Percentiles rank a stretch among this genome's conserved stretches.
Evolutionary conservation across 2,329 filamentous ascomycete species (phyloP).

Genomic region (Colletotrichum navitas): DNA sequence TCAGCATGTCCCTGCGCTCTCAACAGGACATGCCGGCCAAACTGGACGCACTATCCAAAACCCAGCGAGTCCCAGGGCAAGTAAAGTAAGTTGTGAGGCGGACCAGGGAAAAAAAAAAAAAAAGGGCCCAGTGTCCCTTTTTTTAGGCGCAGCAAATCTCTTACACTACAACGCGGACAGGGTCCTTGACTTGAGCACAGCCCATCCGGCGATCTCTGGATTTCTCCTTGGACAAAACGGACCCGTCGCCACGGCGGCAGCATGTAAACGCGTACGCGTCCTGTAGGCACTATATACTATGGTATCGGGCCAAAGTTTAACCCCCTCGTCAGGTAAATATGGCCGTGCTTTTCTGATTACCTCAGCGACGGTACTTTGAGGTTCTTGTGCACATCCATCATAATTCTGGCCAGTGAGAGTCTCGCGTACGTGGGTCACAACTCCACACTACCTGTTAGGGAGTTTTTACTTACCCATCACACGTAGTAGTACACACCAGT

Average conservation of each 20-base stretch:
- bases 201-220: background rate
- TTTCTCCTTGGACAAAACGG: background rate
- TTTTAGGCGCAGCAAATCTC: conserved; percentile 10
- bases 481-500: background rate
- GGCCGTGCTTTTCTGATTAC: no score
- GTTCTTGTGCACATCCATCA: no score
- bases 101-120: no score
- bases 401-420: no score
- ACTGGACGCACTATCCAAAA: background rate
- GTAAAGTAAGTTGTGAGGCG: background rate
- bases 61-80: background rate
- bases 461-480: no score
- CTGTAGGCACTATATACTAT: background rate
- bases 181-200: background rate
- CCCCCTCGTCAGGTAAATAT: no score
- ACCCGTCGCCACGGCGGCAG: background rate
- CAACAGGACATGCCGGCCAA: conserved; percentile 6
- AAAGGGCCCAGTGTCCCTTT: background rate
- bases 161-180: conserved; percentile 2
- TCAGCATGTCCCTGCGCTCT: background rate
- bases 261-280: background rate
- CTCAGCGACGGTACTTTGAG: no score
- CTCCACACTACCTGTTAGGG: no score
- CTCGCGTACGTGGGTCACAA: no score
- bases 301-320: no score